Base-by-base conservation (phyloP, 345 rosid genomes). In the Heritiera littoralis region DNA sequence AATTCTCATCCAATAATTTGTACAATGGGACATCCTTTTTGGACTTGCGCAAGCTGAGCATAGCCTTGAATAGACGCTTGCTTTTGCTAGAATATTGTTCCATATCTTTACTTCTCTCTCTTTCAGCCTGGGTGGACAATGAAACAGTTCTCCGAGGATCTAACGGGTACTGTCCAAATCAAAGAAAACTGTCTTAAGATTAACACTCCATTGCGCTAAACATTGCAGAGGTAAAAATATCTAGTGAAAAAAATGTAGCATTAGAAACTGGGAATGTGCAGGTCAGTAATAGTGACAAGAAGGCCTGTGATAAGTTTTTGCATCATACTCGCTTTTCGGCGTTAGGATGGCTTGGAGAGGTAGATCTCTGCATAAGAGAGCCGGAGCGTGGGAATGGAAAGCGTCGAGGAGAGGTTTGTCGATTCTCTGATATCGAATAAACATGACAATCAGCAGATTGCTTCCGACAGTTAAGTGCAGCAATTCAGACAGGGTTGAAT, bases 1-100 rank as follows among this genome's bases (percentile, higher is more conserved):
- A 79, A 69, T 83, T 65, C 59, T 84, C 77, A 17, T 86, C 90
- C 80, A 77, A 81, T 76, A 76, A 80, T 78, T 82, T 86, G 72
- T 81, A 76, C 9, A 78, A 30, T 1, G 81, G 32, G 69, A 52
- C 76, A 48, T 88, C 86, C 79, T 82, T 86, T 82, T 78, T 88
- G 20, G 91, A 72, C 84, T 85, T 91, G 80, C 88, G 81, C 87
- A 90, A 79, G 89, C 96, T 87, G 66, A 90, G 90, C 86, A 91
- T 76, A 61, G 96, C 94, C 87, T 89, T 90, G 48, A 92, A 69
- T 66, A 88, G 86, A 52, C 85, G 87, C 79, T 88, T 88, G 86
- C 84, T 88, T 83, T 86, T 88, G 84, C 89, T 80, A 51, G 89
- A 84, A 81, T 80, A 70, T 30, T 78, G 74, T 23, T 87, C 87